Conservation (phyloP, 1,284 basidiomycete species). For the Pseudozyma flocculosa region DNA sequence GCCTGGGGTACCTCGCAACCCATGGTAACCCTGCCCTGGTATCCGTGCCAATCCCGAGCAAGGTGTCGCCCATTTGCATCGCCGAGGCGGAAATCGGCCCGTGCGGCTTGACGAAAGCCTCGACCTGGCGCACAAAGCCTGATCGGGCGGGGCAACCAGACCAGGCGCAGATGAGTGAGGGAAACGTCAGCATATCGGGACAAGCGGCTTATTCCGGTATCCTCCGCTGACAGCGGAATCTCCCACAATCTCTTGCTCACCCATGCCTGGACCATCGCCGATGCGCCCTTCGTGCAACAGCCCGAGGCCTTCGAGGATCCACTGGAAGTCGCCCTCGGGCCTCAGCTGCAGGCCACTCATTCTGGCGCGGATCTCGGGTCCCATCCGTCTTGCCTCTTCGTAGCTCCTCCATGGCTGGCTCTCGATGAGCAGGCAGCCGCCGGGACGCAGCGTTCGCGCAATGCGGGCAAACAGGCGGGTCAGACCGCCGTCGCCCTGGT, state of each 20-base stretch:
- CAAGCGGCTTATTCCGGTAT: too few species aligned
- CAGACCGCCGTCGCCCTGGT: slow-evolving; percentile 17
- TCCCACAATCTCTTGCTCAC: not conserved
- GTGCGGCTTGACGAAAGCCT: not conserved
- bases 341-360: slow-evolving; percentile 15
- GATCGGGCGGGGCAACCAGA: not conserved
- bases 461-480: slow-evolving; percentile 16
- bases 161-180: too few species aligned
- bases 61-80: not conserved
- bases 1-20: slow-evolving; percentile 5
- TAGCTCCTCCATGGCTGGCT: slow-evolving; percentile 26
- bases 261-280: slow-evolving; percentile 8
- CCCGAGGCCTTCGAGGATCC: slow-evolving; percentile 13
- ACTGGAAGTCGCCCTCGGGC: slow-evolving; percentile 23
- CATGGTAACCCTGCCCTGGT: slow-evolving; percentile 4
- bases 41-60: not conserved
- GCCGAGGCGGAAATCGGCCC: not conserved
- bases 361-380: slow-evolving; percentile 7
- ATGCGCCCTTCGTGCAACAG: slow-evolving; percentile 3
- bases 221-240: too few species aligned
- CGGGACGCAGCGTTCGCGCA: slow-evolving; percentile 3
- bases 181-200: too few species aligned
- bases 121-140: not conserved
- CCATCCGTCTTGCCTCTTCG: slow-evolving; percentile 13
- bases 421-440: slow-evolving; percentile 16